These are phyloP conservation scores for Kwoniella dendrophila DNA, from an alignment of 768 basidiomycete species.

Conservation along the genomic window DNA sequence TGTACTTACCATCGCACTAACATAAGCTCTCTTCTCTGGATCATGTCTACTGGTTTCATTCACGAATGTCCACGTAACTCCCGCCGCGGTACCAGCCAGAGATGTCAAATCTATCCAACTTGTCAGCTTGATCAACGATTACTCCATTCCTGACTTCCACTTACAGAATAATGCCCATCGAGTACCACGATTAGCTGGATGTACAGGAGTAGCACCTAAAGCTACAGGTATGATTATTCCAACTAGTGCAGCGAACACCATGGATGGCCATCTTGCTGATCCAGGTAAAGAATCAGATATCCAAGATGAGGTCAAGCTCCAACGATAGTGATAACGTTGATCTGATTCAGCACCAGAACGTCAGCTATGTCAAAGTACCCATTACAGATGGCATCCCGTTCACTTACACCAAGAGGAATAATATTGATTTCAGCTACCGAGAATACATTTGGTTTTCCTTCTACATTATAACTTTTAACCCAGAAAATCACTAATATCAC, in stretches of 20 bases:
- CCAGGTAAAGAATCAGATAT: conserved; percentile 37
- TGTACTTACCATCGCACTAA: conserved; percentile 33
- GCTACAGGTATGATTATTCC: conserved; percentile 28
- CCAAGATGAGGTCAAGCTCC: conserved; percentile 30
- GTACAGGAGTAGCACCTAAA: conserved; percentile 32
- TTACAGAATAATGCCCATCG: conserved; percentile 40
- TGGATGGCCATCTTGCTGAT: conserved; percentile 37
- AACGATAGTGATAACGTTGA: conserved; percentile 43
- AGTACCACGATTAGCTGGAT: conserved; percentile 23
- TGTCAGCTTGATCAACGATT: background rate
- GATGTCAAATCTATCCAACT: conserved; percentile 28
- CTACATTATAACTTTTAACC: conserved; percentile 35
- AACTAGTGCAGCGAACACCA: conserved; percentile 29
- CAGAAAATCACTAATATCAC: conserved; percentile 35
- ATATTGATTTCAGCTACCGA: conserved; percentile 34
- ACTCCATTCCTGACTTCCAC: background rate
- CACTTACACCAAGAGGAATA: conserved; percentile 34
- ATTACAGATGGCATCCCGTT: background rate
- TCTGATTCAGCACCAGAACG: conserved; percentile 15
- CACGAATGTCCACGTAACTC: conserved; percentile 35
- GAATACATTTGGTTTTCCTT: conserved; percentile 24
- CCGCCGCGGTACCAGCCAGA: conserved; percentile 24
- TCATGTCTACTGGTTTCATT: conserved; percentile 39
- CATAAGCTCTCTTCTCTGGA: conserved; percentile 43
- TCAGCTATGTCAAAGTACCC: background rate